These are phyloP conservation scores for Collybia nuda DNA, from an alignment of 768 basidiomycete genomes.

Conservation along the genomic window DNA sequence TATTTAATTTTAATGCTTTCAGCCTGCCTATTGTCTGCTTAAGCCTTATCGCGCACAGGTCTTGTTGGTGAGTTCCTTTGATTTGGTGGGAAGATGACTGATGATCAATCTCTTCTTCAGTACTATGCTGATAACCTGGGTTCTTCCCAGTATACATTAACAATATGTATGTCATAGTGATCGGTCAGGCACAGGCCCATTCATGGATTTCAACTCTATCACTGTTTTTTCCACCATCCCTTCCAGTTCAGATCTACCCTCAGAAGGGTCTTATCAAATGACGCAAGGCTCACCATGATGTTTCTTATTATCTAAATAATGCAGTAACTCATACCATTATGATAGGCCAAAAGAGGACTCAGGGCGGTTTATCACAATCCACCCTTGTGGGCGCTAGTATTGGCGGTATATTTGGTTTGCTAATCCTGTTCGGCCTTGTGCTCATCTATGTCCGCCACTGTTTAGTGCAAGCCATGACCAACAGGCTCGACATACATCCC, in stretches of 20 bases:
- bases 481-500: conserved; percentile 23
- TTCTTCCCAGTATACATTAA: conserved; percentile 35
- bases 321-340: no score
- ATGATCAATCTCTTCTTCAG: conserved; percentile 18
- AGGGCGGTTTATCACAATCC: no score
- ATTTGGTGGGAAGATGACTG: background rate
- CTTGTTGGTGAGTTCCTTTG: conserved; percentile 27
- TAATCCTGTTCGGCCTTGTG: conserved; percentile 15
- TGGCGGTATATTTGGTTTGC: conserved; percentile 24
- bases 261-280: background rate
- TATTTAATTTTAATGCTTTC: background rate
- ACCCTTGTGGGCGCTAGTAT: background rate
- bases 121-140: conserved; percentile 41
- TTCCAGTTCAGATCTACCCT: background rate
- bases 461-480: conserved; percentile 9
- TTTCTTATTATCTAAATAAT: no score
- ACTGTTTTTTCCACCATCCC: conserved; percentile 25
- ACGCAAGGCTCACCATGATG: background rate
- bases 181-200: conserved; percentile 29
- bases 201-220: conserved; percentile 45
- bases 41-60: conserved; percentile 16
- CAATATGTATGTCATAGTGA: conserved; percentile 32
- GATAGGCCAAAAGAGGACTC: no score
- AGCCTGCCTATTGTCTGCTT: background rate
- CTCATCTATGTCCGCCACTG: conserved; percentile 24